Percentiles rank a stretch among this genome's conserved stretches.
Evolutionary conservation across 2,329 filamentous ascomycete genomes (phyloP).

Genomic region (Colletotrichum theobromicola): DNA sequence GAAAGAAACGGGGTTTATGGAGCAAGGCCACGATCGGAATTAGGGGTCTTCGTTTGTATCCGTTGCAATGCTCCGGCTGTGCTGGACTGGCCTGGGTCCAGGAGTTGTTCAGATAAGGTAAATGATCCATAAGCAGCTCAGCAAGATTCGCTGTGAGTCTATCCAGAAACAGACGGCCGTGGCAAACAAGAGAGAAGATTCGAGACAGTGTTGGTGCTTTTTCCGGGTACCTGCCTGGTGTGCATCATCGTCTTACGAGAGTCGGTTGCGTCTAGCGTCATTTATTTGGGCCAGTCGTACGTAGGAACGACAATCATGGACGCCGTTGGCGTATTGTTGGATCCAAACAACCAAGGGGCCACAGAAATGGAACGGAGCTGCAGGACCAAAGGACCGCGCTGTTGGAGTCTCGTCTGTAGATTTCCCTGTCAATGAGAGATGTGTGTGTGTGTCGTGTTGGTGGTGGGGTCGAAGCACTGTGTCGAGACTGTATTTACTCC

Average conservation of each 20-base stretch:
- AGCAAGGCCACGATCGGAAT: not conserved
- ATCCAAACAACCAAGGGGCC: not conserved
- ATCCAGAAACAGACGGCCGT: too few relatives aligned
- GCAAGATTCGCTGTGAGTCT: not conserved
- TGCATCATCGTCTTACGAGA: conserved; percentile 18
- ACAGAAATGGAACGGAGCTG: not conserved
- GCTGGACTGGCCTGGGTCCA: not conserved
- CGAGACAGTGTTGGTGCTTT: not conserved
- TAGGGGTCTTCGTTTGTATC: not conserved
- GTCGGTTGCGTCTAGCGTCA: conserved; percentile 1
- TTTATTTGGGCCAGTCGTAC: not conserved
- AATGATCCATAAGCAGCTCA: not conserved
- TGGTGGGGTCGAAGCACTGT: not conserved
- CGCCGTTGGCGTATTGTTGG: not conserved
- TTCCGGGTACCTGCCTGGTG: not conserved
- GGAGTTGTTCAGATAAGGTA: not conserved
- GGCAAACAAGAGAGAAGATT: not conserved
- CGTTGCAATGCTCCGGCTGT: not conserved
- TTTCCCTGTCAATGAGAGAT: not conserved
- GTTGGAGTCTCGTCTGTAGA: not conserved
- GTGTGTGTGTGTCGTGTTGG: not conserved
- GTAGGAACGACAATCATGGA: not conserved
- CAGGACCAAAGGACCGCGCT: not conserved
- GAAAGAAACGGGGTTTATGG: not conserved
- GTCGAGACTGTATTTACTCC: not conserved